These are phyloP conservation scores for Aspergillus ellipticus DNA, from an alignment of 495 filamentous ascomycete species.

Conservation along the genomic window DNA sequence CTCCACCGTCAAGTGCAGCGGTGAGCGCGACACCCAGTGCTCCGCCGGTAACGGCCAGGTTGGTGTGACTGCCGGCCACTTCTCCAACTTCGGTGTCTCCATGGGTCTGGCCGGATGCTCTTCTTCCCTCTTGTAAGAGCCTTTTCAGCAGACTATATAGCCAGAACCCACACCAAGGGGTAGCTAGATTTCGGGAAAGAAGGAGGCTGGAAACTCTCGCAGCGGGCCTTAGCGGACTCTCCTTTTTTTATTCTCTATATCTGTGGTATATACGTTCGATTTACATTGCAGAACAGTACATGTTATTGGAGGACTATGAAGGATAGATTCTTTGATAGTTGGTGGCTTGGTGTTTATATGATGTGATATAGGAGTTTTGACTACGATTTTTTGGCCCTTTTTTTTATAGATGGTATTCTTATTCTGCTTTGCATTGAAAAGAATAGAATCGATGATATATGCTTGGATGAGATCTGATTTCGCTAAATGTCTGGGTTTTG, in stretches of 20 bases:
- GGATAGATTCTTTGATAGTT: neutral
- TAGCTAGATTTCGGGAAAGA: neutral
- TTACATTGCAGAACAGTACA: neutral
- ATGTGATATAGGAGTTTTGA: no score
- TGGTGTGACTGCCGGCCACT: slow-evolving; percentile 27
- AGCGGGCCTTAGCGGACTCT: neutral
- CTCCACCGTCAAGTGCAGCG: slow-evolving; percentile 20
- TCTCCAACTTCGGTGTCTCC: slow-evolving; percentile 28
- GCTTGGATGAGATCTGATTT: no score
- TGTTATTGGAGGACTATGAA: neutral
- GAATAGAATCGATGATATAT: no score
- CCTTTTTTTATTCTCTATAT: neutral
- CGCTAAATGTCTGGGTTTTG: no score
- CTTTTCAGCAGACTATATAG: neutral
- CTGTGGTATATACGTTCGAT: neutral
- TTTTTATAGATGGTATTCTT: no score
- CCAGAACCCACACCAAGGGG: no score
- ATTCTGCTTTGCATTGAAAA: no score
- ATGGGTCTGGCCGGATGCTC: slow-evolving; percentile 27
- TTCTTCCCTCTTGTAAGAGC: neutral
- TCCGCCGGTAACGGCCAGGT: slow-evolving; percentile 31
- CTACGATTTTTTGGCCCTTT: no score
- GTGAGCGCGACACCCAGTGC: slow-evolving; percentile 28
- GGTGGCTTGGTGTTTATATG: neutral
- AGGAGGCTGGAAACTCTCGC: neutral